These are phyloP conservation scores for Blastobotrys malaysiensis DNA, from an alignment of 1,139 yeast genomes.

Conservation along the genomic window DNA sequence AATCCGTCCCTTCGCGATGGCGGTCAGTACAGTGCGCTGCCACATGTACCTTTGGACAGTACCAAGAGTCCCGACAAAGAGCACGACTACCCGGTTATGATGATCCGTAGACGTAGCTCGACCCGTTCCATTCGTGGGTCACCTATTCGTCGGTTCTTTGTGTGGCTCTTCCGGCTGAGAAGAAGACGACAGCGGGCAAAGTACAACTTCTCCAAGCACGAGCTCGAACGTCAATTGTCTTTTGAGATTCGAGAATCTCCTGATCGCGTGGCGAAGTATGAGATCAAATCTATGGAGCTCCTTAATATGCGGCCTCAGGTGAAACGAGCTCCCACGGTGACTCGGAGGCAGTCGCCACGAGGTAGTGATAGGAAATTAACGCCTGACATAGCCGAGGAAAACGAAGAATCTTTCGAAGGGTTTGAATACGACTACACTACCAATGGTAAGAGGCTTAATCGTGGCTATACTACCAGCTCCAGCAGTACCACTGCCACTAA, in stretches of 20 bases:
- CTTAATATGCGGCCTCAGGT: slow-evolving; percentile 15
- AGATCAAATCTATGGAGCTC: slow-evolving; percentile 15
- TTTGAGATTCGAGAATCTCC: slow-evolving; percentile 23
- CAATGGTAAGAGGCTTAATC: neutral
- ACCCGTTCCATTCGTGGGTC: slow-evolving; percentile 19
- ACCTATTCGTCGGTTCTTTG: slow-evolving; percentile 21
- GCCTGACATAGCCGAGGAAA: neutral
- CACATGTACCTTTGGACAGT: neutral
- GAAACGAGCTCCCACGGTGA: neutral
- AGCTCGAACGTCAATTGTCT: slow-evolving; percentile 19
- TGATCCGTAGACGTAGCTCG: slow-evolving; percentile 22
- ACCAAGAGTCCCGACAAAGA: neutral
- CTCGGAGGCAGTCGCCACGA: neutral
- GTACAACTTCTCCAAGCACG: slow-evolving; percentile 19
- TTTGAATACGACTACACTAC: slow-evolving; percentile 18
- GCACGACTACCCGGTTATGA: slow-evolving; percentile 17
- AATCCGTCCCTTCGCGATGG: neutral
- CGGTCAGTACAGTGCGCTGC: neutral
- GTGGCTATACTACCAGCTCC: slow-evolving; percentile 1
- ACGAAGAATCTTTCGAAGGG: slow-evolving; percentile 12
- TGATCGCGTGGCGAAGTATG: slow-evolving; percentile 12
- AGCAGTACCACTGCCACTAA: neutral
- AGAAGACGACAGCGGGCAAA: slow-evolving; percentile 9
- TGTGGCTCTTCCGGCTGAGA: slow-evolving; percentile 20
- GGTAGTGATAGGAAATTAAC: neutral